Base-by-base conservation (phyloP, 2,329 filamentous ascomycete species). In the Ophiostoma populinum region DNA sequence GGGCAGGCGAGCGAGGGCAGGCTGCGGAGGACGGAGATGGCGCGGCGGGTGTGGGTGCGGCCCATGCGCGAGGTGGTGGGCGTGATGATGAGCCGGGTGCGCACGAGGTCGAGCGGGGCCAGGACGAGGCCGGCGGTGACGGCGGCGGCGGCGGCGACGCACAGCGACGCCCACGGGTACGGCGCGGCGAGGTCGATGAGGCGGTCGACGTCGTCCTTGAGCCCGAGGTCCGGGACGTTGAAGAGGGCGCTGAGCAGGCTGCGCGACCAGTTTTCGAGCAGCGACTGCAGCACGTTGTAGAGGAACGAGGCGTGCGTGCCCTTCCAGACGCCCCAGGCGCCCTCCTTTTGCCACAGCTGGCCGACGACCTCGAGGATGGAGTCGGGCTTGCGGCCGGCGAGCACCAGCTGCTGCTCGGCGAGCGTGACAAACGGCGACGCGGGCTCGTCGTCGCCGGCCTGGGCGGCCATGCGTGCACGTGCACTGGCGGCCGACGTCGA, bases 271-370 rank as follows among this genome's bases (percentile, higher is more conserved):
- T 82, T 86, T 53, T 95, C 90, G 20, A 93, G 61, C 7, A 92
- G 77, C 9, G 83, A 83, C 42, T 86, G 71, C 13, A 95, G 65
- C 31, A 94, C 71, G 0, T 76, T 80, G 57, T 95, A 93, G 33
- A 95, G 64, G 49, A 95, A 98, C 1, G 85, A 92, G 11, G 80
- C 74, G 51, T 95, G 95, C 24, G 85, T 82, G 7, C 78, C 75
- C 54, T 94, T 94, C 86, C 87, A 98, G 5, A 94, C 75, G 5
- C 90, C 90, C 66, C 85, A 86, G 1, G 77, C 77, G 24, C 85
- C 82, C 51, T 92, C 87, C 46, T 80, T 87, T 32, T 77, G 68
- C 81, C 90, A 95, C 15, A 95, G 59, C 51, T 92, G 80, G 6
- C 76, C 75, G 40, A 98, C 70, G 3, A 90, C 82, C 45, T 93